Percentiles rank a stretch among this genome's conserved stretches.
phyloP scores from a whole-genome alignment of 768 basidiomycete species.

The Mycena sanguinolenta region DNA sequence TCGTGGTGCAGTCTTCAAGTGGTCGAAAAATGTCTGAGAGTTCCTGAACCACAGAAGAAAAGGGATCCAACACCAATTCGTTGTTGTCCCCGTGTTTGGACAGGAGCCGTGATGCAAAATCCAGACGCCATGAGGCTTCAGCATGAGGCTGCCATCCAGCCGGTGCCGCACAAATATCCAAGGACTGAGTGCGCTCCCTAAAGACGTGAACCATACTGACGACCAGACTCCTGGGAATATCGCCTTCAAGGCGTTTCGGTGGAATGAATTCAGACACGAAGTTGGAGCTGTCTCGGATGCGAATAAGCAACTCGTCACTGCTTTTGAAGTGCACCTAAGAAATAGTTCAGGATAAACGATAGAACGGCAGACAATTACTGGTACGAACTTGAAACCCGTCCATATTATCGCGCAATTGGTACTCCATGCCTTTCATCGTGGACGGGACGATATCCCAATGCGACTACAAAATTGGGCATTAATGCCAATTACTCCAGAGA shows the following conservation, averaged over 20 bases:
- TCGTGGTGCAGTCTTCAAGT: background rate
- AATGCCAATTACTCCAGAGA: background rate
- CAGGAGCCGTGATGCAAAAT: background rate
- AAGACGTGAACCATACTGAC: constrained; percentile 19
- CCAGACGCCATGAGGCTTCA: constrained; percentile 1
- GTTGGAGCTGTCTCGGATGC: constrained; percentile 2
- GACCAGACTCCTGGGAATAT: constrained; percentile 8
- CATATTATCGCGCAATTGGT: constrained; percentile 19
- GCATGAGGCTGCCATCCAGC: constrained; percentile 13
- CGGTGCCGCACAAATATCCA: constrained; percentile 8
- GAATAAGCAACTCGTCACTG: constrained; percentile 3
- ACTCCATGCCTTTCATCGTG: constrained; percentile 26
- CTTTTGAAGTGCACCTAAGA: constrained; percentile 25
- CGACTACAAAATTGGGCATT: background rate
- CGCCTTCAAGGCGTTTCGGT: constrained; percentile 8
- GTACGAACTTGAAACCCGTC: constrained; percentile 24
- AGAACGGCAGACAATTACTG: background rate
- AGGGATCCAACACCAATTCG: constrained; percentile 9
- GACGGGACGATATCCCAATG: constrained; percentile 18
- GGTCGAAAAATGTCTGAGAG: constrained; percentile 11
- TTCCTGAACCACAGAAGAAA: background rate
- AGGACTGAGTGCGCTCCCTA: background rate
- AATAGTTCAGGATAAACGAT: background rate
- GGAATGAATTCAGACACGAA: constrained; percentile 24
- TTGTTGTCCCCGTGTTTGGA: background rate